Base-by-base conservation (phyloP, 1,139 yeast species). In the Kodamaea plutei region DNA sequence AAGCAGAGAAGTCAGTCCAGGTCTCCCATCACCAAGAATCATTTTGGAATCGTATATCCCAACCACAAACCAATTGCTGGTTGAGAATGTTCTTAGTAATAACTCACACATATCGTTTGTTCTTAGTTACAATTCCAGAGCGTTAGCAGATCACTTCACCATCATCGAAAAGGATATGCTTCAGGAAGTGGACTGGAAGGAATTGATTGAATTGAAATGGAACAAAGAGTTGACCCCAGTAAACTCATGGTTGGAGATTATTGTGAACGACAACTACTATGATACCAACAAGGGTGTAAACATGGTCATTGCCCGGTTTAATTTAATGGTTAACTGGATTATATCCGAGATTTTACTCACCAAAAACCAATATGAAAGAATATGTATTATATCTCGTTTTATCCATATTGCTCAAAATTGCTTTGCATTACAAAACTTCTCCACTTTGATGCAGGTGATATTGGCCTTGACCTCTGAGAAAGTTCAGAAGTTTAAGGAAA, bases 141-240 rank as follows among this genome's bases (percentile, higher is more conserved):
- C 72, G 0, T 61, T 91, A 23, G 87, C 94, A 5, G 72, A 78
- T 35, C 96, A 89, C 47, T 68, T 91, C 56, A 89, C 97, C 0
- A 54, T 84, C 31, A 84, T 91, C 42, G 98, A 91, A 53, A 69
- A 79, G 34, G 97, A 89, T 54, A 75, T 89, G 31, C 56, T 89
- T 20, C 73, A 77, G 33, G 96, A 87, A 45, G 73, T 91, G 27
- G 97, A 89, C 54, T 89, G 97, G 97, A 81, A 80, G 49, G 96
- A 87, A 45, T 66, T 89, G 32, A 70, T 89, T 33, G 93, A 87
- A 45, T 61, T 84, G 42, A 72, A 77, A 36, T 84, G 95, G 88
- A 74, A 74, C 40, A 73, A 74, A 37, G 76, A 77, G 25, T 60
- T 84, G 26, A 71, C 70, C 2, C 82, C 89, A 0, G 80, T 80